Evolutionary conservation across 257 asterid genomes (phyloP).

Genomic region (Petunia secreta): DNA sequence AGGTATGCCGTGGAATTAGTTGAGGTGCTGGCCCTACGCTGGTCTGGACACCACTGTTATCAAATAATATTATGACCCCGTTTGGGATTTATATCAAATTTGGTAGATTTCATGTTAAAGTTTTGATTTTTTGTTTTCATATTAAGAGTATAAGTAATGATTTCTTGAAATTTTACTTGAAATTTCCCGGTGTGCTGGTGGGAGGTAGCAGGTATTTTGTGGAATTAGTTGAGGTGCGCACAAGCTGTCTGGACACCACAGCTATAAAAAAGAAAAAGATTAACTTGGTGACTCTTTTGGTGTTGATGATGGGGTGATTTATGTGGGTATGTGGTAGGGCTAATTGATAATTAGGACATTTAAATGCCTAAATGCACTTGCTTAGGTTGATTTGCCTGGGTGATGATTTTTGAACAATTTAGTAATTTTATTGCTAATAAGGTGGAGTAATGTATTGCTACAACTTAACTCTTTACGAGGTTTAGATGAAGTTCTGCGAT

Average conservation of each 20-base stretch:
- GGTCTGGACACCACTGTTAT: no score
- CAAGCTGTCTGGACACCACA: no score
- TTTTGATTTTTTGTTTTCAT: not conserved
- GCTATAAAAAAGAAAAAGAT: not conserved
- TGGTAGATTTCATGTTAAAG: constrained; percentile 2
- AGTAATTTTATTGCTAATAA: not conserved
- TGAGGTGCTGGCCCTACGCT: no score
- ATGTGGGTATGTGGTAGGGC: not conserved
- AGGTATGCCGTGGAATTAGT: no score
- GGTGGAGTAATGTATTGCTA: not conserved
- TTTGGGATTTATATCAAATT: constrained; percentile 1
- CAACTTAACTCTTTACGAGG: not conserved
- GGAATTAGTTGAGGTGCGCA: no score
- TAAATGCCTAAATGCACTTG: not conserved
- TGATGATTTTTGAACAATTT: not conserved
- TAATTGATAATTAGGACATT: not conserved
- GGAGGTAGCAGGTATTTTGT: no score
- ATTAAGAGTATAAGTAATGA: not conserved
- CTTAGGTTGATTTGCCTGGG: no score
- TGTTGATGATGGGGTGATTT: not conserved
- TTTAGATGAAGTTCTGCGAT: not conserved
- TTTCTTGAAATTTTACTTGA: not conserved
- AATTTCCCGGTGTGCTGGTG: no score
- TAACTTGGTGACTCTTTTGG: not conserved
- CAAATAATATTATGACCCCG: not conserved